Evolutionary conservation across 169 alveolate genomes (phyloP).

Genomic region (Plasmodium reichenowi): DNA sequence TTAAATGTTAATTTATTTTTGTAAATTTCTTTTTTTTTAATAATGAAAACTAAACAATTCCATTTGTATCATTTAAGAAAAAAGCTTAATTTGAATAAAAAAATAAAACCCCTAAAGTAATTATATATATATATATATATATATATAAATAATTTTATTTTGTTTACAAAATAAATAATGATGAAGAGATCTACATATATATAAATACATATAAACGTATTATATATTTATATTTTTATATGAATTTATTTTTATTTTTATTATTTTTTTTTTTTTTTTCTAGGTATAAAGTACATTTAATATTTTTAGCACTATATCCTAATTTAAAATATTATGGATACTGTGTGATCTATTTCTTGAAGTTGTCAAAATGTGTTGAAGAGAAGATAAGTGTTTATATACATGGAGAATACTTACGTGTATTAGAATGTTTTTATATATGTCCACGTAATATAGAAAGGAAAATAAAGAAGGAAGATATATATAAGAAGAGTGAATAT

Average conservation of each 20-base stretch:
- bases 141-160: background rate
- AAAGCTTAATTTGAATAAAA: background rate
- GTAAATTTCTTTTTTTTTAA: background rate
- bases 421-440: conserved; percentile 8
- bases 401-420: conserved; percentile 9
- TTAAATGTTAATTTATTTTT: background rate
- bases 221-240: background rate
- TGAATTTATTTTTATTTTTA: background rate
- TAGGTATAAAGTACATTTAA: conserved; percentile 50
- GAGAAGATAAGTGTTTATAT: conserved; percentile 17
- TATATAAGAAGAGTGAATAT: conserved; percentile 6
- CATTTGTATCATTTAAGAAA: conserved; percentile 57
- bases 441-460: background rate
- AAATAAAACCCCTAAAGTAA: conserved; percentile 38
- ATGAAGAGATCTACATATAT: background rate
- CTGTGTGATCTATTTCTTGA: conserved; percentile 8
- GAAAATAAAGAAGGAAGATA: conserved; percentile 4
- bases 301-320: conserved; percentile 15
- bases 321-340: conserved; percentile 37
- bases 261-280: background rate
- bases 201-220: background rate
- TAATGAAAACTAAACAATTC: conserved; percentile 10
- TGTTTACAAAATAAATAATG: background rate
- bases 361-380: background rate
- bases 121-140: background rate